These are phyloP conservation scores for Aspergillus saccharolyticus DNA, from an alignment of 495 filamentous ascomycete genomes.

Conservation along the genomic window DNA sequence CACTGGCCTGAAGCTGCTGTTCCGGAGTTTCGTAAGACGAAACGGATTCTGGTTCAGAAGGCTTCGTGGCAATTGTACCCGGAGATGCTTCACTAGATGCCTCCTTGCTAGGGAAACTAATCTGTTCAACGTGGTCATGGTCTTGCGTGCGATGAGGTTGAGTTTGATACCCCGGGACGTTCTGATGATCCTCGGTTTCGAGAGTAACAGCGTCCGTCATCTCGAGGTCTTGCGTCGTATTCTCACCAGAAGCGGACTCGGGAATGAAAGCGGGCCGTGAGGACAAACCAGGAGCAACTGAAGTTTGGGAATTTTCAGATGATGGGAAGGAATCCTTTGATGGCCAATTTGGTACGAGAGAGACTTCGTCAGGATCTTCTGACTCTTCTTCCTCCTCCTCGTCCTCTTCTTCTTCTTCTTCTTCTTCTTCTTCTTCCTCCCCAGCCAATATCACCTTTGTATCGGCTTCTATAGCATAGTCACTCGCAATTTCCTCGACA, in stretches of 20 bases:
- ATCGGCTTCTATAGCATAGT: constrained; percentile 21
- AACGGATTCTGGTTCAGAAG: constrained; percentile 62
- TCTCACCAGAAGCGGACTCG: constrained; percentile 2
- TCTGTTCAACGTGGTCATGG: constrained; percentile 6
- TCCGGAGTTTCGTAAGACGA: constrained; percentile 51
- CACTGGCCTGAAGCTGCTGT: constrained; percentile 27
- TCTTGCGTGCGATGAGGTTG: neutral
- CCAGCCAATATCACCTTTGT: constrained; percentile 17
- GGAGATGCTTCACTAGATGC: constrained; percentile 48
- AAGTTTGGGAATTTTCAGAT: constrained; percentile 1
- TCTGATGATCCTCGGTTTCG: neutral
- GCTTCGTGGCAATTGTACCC: constrained; percentile 60
- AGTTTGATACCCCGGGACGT: neutral
- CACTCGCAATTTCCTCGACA: constrained; percentile 26
- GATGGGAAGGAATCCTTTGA: constrained; percentile 7
- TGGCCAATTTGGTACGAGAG: constrained; percentile 41
- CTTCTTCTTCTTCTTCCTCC: constrained; percentile 23
- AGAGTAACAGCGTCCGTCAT: constrained; percentile 7
- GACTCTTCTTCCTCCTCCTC: constrained; percentile 24
- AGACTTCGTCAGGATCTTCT: constrained; percentile 43
- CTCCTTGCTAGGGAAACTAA: constrained; percentile 24
- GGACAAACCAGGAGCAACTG: neutral
- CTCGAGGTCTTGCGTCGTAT: constrained; percentile 7
- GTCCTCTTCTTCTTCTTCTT: constrained; percentile 35
- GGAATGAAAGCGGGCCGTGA: neutral